Base-by-base conservation (phyloP, 192 early-diverging fungal species). In the Mortierella antarctica region DNA sequence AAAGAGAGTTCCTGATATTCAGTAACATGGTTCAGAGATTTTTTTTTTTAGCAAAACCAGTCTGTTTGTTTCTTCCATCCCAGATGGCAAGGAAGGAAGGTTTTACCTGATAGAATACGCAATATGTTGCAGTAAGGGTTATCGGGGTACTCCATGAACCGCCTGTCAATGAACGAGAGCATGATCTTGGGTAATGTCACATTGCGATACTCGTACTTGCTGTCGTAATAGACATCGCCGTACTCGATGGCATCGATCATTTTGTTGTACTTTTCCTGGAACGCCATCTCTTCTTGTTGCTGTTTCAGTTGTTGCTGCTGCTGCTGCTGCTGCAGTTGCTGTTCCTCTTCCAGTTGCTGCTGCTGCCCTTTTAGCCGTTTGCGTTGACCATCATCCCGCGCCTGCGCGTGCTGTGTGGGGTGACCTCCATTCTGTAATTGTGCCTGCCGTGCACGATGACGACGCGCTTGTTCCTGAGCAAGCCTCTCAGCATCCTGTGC, bases 171-270 rank as follows among this genome's bases (percentile, higher is more conserved):
- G 15, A 11, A 47, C 21, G 10, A 31, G 40, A 80, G 51, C 46
- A 80, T 52, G 7, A 13, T 7, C 61, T 80, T 80, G 18, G 69
- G 69, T 7, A 80, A 50, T 13, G 53, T 58, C 54, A 80, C 70
- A 60, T 72, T 66, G n/a, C 77, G 69, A 31, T 72, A 80, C 42
- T 80, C 77, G 45, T 80, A 68, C 31, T 23, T 48, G 13, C 63
- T 40, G 39, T 80, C 77, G 20, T 39, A n/a, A 45, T 72, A 72
- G 1, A 67, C 18, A 14, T 52, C 59, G 2, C 65, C 77, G 20
- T 80, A 80, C 11, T 23, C n/a, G 49, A 79, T 79, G 5, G 57
- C 46, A 0, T 70, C 48, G 13, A 23, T 7, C 39, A 63, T 44
- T 15, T 9, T 6, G 11, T 31, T 47, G 17, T 44, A 23, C 52